Evolutionary conservation across 2,329 filamentous ascomycete species (phyloP), one percentile per base, ranked within the genome.

Genomic region (Fusarium camptoceras): DNA sequence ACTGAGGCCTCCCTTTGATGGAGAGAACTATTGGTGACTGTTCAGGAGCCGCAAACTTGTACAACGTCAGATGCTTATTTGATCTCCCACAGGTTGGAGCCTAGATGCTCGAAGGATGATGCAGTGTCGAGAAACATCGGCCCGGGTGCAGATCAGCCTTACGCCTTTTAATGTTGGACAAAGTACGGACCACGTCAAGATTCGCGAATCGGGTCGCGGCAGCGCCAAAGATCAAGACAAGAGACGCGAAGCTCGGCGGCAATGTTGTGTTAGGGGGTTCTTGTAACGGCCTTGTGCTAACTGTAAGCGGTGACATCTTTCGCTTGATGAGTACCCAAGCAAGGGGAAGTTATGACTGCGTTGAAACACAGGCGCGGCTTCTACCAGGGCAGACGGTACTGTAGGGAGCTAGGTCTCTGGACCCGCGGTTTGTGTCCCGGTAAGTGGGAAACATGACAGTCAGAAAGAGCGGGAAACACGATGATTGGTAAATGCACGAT

Each of bases 291-390:
- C 24, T 56, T 43, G 47, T 55, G 34, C 73, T 75, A 74, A 59
- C 73, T 68, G 30, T 39, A 75, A 73, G 46, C 14, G 67, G 73
- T 30, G 49, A 64, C 37, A 74, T 74, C 42, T 71, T 71, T 75
- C 71, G 49, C 42, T 46, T 18, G 31, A 27, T 39, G 37, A 41
- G 53, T 41, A 50, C 41, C 55, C 28, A 56, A 46, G 44, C 48
- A 54, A 43, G 28, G 44, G 46, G 56, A 49, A 24, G 48, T 31
- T 55, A 31, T 55, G 55, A 59, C 51, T 44, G 51, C 51, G 53
- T 48, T 8, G 48, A 47, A 43, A 60, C 47, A 73, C 62, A 72
- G 63, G 63, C 62, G 66, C 63, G 67, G 55, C 55, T 53, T 47
- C 63, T 64, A 58, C 53, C 8, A 48, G 27, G 30, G 31, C 42